A percentile compares a stretch with the other conserved stretches of the same genome.
Evolutionary conservation across 768 basidiomycete species (phyloP).

Genomic region (Macrolepiota albuminosa): DNA sequence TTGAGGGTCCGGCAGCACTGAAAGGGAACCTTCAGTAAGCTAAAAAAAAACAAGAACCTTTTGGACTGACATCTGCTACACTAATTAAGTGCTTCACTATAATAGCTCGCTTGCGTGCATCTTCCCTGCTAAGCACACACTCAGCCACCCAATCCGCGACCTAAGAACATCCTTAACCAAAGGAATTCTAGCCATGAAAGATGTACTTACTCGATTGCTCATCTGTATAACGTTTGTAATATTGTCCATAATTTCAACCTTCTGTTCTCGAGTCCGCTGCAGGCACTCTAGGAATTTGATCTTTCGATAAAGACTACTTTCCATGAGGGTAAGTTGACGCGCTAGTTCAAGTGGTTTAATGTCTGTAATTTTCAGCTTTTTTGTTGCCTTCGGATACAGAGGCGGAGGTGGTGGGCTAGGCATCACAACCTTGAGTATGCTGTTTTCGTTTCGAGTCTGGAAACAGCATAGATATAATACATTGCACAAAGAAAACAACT

Average conservation of each 20-base stretch:
- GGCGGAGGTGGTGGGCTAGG: slow-evolving; percentile 60
- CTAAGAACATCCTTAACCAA: slow-evolving; percentile 31
- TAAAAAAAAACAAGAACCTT: neutral
- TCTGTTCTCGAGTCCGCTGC: slow-evolving; percentile 74
- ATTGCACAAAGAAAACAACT: neutral
- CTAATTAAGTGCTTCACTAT: slow-evolving; percentile 88
- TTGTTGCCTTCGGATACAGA: slow-evolving; percentile 64
- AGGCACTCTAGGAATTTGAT: slow-evolving; percentile 90
- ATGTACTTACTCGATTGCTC: slow-evolving; percentile 66
- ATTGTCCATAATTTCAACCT: slow-evolving; percentile 69
- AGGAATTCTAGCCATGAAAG: neutral
- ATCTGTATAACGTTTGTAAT: slow-evolving; percentile 85
- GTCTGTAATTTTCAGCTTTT: slow-evolving; percentile 78
- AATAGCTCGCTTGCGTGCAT: slow-evolving; percentile 75
- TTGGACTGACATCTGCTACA: slow-evolving; percentile 78
- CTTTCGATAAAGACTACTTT: slow-evolving; percentile 79
- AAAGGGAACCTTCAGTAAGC: neutral
- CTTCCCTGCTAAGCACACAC: slow-evolving; percentile 70
- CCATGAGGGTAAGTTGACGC: slow-evolving; percentile 88
- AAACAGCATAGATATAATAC: neutral
- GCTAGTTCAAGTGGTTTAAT: slow-evolving; percentile 90
- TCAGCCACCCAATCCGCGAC: slow-evolving; percentile 93
- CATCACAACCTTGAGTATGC: slow-evolving; percentile 79
- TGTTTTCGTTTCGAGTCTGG: slow-evolving; percentile 33
- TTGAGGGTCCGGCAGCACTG: slow-evolving; percentile 85